These are phyloP conservation scores for Metarhizium guizhouense DNA, from an alignment of 2,329 filamentous ascomycete genomes.

Conservation along the genomic window DNA sequence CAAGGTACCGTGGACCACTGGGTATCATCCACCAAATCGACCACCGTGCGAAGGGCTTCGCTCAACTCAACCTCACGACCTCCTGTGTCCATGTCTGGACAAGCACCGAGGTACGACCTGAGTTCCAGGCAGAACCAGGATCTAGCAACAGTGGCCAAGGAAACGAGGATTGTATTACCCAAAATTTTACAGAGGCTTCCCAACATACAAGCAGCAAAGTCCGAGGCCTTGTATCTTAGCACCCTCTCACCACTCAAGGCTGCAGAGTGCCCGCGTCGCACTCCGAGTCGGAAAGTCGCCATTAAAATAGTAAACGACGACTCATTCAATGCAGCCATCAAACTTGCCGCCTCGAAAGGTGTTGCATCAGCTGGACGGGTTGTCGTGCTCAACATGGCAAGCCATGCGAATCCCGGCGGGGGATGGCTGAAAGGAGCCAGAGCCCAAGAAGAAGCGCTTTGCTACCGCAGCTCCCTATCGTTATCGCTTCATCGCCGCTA, in stretches of 20 bases:
- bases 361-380: conserved; percentile 25
- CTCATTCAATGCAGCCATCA: conserved; percentile 46
- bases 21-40: no score
- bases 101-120: background rate
- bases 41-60: no score
- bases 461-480: conserved; percentile 50
- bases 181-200: conserved; percentile 35
- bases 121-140: conserved; percentile 8
- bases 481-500: conserved; percentile 33
- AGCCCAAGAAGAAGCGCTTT: conserved; percentile 63
- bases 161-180: conserved; percentile 39
- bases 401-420: conserved; percentile 47
- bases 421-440: conserved; percentile 52
- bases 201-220: conserved; percentile 24
- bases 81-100: no score
- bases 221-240: conserved; percentile 28
- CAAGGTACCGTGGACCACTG: no score
- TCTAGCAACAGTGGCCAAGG: conserved; percentile 34
- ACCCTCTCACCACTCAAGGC: conserved; percentile 29
- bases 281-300: conserved; percentile 17
- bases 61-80: no score
- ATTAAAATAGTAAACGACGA: conserved; percentile 48
- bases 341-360: conserved; percentile 19
- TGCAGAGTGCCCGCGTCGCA: conserved; percentile 32
- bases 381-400: conserved; percentile 60